phyloP scores from a whole-genome alignment of 2,329 filamentous ascomycete species.

The Pestalotiopsis sp. region DNA sequence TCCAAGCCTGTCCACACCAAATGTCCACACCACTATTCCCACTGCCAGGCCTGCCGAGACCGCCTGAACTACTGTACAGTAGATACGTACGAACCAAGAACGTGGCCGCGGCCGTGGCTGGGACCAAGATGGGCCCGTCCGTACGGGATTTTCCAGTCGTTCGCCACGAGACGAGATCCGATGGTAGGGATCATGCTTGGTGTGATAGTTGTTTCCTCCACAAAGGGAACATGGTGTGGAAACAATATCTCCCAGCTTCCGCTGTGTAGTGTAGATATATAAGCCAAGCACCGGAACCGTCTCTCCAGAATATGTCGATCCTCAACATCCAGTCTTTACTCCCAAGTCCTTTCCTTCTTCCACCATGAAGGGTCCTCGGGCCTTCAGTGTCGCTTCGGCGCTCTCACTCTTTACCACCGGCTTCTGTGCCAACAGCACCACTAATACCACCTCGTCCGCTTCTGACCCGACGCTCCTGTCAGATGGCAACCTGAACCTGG shows the following conservation, averaged over 20 bases:
- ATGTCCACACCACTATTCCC: no score
- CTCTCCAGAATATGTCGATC: not conserved
- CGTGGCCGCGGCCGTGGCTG: no score
- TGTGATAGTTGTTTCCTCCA: not conserved
- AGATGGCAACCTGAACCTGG: conserved; percentile 6
- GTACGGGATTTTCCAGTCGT: not conserved
- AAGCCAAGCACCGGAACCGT: not conserved
- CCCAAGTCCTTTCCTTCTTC: not conserved
- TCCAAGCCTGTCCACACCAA: not conserved
- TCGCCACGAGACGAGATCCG: not conserved
- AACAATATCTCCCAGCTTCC: not conserved
- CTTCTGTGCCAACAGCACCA: not conserved
- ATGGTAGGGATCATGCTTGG: not conserved
- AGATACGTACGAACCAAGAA: no score
- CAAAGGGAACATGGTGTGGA: not conserved
- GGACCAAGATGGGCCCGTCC: not conserved
- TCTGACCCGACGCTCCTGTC: not conserved
- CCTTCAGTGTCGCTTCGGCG: not conserved
- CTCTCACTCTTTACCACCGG: not conserved
- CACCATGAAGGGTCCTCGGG: not conserved
- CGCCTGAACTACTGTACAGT: not conserved
- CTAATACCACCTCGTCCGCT: not conserved
- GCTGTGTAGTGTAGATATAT: not conserved
- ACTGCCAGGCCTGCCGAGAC: not conserved
- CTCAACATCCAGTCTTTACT: not conserved